Base-by-base conservation (phyloP, 2,329 filamentous ascomycete genomes). In the Fusarium nisikadoi region DNA sequence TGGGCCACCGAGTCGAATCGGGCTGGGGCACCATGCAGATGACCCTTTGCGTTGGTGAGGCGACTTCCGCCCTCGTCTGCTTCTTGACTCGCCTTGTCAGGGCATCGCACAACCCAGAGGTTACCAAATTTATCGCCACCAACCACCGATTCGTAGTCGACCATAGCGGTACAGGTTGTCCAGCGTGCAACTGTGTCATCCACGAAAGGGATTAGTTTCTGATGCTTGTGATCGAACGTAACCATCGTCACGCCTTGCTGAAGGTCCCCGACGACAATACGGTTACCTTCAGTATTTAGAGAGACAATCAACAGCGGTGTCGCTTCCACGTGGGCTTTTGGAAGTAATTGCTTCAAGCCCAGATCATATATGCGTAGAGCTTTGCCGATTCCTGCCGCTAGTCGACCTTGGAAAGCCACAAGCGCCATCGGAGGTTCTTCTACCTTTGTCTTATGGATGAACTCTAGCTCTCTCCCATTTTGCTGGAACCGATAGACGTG, bases 41-140 rank as follows among this genome's bases (percentile, higher is more conserved):
- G 99, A 29, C 27, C 27, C 27, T 29, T 8, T 29, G 27, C 27
- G 27, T 29, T 29, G 27, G 7, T 29, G 27, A 29, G 27, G 27
- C 6, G 27, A 29, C 3, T 29, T 29, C 27, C 27, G 27, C 27
- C 27, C 2, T 29, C 27, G 27, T 29, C 27, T 29, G 27, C 27
- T 29, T 29, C 27, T 29, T 8, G 27, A 29, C 27, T 29, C 27
- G 92, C 91, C 80, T 97, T 96, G 64, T 91, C 86, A 0, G 95
- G 94, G 76, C 93, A 96, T 47, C 97, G 92, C 23, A 99, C 87
- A 45, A 98, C 89, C 91, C 94, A 99, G 16, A 99, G 83, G 76
- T 99, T 99, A 65, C 96, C 97, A 73, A 99, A 99, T 80, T 98
- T 98, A 84, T 99, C 96, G 36, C 95, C 95, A 33, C 95, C 96